Percentiles rank a stretch among this genome's conserved stretches.
Evolutionary conservation across 768 basidiomycete genomes (phyloP).

Genomic region (Cantharellus cinnabarinus): DNA sequence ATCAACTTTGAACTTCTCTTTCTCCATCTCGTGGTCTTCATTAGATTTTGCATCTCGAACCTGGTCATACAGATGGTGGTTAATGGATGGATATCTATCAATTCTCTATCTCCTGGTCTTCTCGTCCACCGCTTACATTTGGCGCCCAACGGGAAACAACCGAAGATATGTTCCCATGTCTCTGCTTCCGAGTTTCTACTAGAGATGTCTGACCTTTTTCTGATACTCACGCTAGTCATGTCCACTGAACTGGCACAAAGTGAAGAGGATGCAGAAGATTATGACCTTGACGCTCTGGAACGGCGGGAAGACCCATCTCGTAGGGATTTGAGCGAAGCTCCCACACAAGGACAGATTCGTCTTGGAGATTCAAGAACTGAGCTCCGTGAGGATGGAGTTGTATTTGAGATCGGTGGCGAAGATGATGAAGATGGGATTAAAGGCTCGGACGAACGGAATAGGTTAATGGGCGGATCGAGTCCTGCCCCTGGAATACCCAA

Average conservation of each 20-base stretch:
- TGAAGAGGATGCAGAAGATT: constrained; percentile 84
- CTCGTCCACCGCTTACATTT: constrained; percentile 62
- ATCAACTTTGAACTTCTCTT: background rate
- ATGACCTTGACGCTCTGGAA: constrained; percentile 63
- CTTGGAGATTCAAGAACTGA: constrained; percentile 25
- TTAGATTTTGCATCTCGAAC: constrained; percentile 79
- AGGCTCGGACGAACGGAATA: too few species aligned
- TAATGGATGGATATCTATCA: constrained; percentile 86
- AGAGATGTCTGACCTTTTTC: constrained; percentile 8
- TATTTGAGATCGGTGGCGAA: constrained; percentile 83
- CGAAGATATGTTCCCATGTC: constrained; percentile 40
- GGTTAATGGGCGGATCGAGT: too few species aligned
- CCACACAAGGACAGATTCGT: constrained; percentile 33
- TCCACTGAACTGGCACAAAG: constrained; percentile 92
- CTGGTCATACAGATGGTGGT: constrained; percentile 86
- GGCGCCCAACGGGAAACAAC: constrained; percentile 84
- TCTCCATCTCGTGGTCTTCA: background rate
- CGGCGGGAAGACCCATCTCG: constrained; percentile 20
- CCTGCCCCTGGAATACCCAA: too few species aligned
- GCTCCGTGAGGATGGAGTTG: constrained; percentile 47
- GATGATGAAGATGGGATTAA: constrained; percentile 11
- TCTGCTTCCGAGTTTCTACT: constrained; percentile 9
- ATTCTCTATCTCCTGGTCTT: constrained; percentile 75
- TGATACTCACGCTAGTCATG: constrained; percentile 61
- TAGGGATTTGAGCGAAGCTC: constrained; percentile 36